These are phyloP conservation scores for Plectranthus barbatus DNA, from an alignment of 257 asterid species.

Conservation along the genomic window DNA sequence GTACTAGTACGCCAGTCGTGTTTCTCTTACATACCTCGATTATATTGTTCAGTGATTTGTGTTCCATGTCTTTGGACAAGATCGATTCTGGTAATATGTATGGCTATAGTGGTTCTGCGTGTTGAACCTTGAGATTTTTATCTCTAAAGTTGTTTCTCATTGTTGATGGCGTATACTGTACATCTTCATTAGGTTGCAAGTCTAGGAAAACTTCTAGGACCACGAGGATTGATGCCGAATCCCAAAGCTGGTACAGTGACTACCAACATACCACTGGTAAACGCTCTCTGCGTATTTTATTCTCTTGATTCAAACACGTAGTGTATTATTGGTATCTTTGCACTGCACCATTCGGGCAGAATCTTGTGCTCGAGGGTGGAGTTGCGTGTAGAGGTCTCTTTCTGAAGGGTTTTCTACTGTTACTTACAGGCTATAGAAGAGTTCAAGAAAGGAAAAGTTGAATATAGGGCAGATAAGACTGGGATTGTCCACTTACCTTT, in stretches of 20 bases:
- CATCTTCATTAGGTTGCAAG: conserved; percentile 65
- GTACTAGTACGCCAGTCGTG: conserved; percentile 23
- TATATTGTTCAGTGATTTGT: neutral
- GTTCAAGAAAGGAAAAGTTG: conserved; percentile 97
- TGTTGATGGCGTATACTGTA: neutral
- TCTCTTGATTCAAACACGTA: neutral
- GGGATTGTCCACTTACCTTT: conserved; percentile 97
- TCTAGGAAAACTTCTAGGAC: conserved; percentile 87
- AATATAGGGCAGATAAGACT: conserved; percentile 94
- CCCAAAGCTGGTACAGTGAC: conserved; percentile 99
- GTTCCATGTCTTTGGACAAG: neutral
- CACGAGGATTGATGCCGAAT: conserved; percentile 96
- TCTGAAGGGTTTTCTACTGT: neutral
- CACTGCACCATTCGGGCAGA: neutral
- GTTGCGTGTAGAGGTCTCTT: neutral
- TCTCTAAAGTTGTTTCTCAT: neutral
- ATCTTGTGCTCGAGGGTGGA: neutral
- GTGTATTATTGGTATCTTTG: too few species aligned
- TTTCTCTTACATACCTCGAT: neutral
- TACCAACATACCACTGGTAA: conserved; percentile 90
- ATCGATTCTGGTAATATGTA: neutral
- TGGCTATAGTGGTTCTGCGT: neutral
- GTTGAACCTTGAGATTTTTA: neutral
- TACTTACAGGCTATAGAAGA: conserved; percentile 75
- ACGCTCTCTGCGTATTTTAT: neutral